phyloP scores from a whole-genome alignment of 148 eudicot species.

The Polygonum maritimum region DNA sequence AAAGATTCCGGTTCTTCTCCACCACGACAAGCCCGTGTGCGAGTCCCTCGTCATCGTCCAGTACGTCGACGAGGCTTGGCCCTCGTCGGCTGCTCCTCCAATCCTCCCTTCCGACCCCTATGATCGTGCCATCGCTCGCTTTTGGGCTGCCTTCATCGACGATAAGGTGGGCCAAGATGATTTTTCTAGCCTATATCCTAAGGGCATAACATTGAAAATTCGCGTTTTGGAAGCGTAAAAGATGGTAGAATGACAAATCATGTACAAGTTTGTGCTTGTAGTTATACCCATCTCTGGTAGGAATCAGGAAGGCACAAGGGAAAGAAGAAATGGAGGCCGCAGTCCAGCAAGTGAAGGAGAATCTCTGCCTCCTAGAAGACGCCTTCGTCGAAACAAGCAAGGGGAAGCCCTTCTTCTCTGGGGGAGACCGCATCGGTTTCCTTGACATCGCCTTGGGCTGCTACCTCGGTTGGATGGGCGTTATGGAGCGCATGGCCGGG shows the following conservation, averaged over 20 bases:
- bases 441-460: slow-evolving; percentile 31
- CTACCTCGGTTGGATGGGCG: slow-evolving; percentile 23
- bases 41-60: slow-evolving; percentile 65
- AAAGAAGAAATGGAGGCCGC: not conserved
- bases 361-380: slow-evolving; percentile 14
- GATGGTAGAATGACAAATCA: no score
- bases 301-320: not conserved
- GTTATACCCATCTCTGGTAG: slow-evolving; percentile 22
- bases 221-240: no score
- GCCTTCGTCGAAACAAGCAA: slow-evolving; percentile 24
- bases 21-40: slow-evolving; percentile 39
- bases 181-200: no score
- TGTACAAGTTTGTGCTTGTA: slow-evolving; percentile 14
- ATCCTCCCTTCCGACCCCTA: slow-evolving; percentile 71
- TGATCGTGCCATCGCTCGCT: slow-evolving; percentile 56
- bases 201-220: no score
- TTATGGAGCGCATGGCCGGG: not conserved
- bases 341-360: slow-evolving; percentile 12
- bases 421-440: slow-evolving; percentile 23
- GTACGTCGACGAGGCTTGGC: slow-evolving; percentile 54
- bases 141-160: slow-evolving; percentile 61
- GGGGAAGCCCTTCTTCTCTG: slow-evolving; percentile 21
- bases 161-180: no score
- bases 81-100: slow-evolving; percentile 20
- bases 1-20: slow-evolving; percentile 65